A percentile compares a stretch with the other conserved stretches of the same genome.
Conservation (phyloP, 2,329 filamentous ascomycete genomes). For the Alternaria viburni region DNA sequence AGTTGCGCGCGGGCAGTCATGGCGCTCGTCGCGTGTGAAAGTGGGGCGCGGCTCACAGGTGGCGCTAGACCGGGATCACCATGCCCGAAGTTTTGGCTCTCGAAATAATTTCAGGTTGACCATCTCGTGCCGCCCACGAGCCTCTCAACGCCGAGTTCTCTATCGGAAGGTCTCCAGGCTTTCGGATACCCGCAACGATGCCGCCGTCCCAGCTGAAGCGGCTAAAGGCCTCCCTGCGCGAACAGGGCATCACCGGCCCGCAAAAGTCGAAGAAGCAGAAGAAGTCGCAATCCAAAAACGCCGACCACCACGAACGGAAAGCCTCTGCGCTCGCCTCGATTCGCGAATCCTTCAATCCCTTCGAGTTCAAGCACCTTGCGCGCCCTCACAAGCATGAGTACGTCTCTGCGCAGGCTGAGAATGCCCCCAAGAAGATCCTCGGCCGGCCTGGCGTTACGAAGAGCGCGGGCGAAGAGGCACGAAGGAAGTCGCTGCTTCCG, state of each 20-base stretch:
- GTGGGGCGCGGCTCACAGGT: constrained; percentile 9
- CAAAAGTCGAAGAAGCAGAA: constrained; percentile 95
- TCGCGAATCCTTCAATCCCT: constrained; percentile 96
- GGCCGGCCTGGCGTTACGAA: constrained; percentile 85
- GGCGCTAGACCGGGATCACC: constrained; percentile 15
- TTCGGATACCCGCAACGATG: constrained; percentile 60
- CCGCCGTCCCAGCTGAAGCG: constrained; percentile 95
- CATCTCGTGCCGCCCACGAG: constrained; percentile 8
- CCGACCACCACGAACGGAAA: constrained; percentile 77
- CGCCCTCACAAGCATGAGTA: constrained; percentile 85
- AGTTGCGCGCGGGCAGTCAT: constrained; percentile 22
- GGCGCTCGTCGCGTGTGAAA: constrained; percentile 15
- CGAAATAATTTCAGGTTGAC: constrained; percentile 23
- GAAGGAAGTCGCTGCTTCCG: constrained; percentile 81
- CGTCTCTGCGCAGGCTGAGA: constrained; percentile 66
- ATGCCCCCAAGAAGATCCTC: constrained; percentile 62
- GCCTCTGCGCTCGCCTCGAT: constrained; percentile 82
- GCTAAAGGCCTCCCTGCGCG: constrained; percentile 86
- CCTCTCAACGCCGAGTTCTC: background rate
- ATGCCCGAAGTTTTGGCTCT: constrained; percentile 23
- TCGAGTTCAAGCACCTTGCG: constrained; percentile 84
- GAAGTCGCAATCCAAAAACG: constrained; percentile 71
- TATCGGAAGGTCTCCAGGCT: background rate
- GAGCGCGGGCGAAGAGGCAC: constrained; percentile 84
- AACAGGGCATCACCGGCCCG: constrained; percentile 87